Conservation (phyloP, 441 rosid species). For the Mallotus repandus region DNA sequence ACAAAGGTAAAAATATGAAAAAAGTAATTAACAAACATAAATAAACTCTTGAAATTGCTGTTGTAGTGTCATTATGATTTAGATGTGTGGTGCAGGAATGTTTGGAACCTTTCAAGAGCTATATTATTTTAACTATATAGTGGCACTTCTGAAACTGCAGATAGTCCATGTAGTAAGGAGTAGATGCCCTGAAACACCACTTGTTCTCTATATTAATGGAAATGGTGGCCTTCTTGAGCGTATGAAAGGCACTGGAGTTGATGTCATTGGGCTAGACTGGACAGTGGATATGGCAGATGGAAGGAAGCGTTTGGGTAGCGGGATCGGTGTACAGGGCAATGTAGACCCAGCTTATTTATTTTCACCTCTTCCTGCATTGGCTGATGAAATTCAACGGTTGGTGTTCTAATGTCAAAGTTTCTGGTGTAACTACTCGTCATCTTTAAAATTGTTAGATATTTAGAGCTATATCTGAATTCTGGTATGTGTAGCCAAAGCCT, state of each 20-base stretch:
- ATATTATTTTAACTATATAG: neutral
- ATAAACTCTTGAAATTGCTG: neutral
- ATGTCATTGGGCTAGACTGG: constrained; percentile 98
- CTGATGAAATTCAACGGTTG: constrained; percentile 83
- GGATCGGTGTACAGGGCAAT: constrained; percentile 77
- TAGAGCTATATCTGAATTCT: neutral
- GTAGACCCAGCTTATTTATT: constrained; percentile 88
- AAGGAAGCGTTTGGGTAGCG: constrained; percentile 69
- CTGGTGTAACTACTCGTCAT: neutral
- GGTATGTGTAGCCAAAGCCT: neutral
- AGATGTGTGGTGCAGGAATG: neutral
- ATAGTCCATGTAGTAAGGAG: constrained; percentile 55
- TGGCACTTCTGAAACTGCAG: constrained; percentile 39
- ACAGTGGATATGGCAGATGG: constrained; percentile 96
- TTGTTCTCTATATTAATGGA: constrained; percentile 86
- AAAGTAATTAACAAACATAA: neutral
- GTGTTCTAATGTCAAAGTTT: neutral
- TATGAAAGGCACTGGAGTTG: constrained; percentile 88
- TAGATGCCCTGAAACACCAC: constrained; percentile 75
- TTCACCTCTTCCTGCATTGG: constrained; percentile 74
- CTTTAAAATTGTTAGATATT: neutral
- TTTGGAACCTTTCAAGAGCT: neutral
- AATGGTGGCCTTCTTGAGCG: constrained; percentile 91
- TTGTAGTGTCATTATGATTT: neutral
- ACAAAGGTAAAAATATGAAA: neutral